phyloP scores from a whole-genome alignment of 352 stramenopile genomes.

The Phytophthora fragariae region DNA sequence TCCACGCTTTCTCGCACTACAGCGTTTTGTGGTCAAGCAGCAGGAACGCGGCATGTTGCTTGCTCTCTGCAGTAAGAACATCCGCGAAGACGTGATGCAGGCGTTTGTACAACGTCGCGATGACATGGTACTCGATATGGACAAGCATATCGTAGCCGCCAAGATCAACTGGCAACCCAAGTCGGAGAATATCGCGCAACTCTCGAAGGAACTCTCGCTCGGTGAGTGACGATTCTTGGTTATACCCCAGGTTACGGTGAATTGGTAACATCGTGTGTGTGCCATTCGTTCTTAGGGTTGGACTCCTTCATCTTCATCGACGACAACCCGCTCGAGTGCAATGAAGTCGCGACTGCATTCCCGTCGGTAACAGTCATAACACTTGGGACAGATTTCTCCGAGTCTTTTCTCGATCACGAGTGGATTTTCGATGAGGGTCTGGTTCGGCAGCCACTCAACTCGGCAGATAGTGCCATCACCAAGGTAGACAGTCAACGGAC shows the following conservation, averaged over 20 bases:
- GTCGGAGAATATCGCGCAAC: slow-evolving; percentile 60
- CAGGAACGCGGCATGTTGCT: slow-evolving; percentile 61
- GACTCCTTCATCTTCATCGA: slow-evolving; percentile 81
- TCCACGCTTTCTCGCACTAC: slow-evolving; percentile 54
- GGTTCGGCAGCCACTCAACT: slow-evolving; percentile 1
- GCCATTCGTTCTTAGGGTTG: slow-evolving; percentile 37
- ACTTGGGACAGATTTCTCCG: slow-evolving; percentile 47
- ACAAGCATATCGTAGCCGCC: slow-evolving; percentile 55
- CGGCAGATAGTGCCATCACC: slow-evolving; percentile 21
- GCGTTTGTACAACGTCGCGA: slow-evolving; percentile 52
- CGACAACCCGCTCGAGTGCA: slow-evolving; percentile 76
- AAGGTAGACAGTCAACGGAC: slow-evolving; percentile 63
- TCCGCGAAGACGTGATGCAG: slow-evolving; percentile 52
- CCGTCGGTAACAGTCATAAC: slow-evolving; percentile 61
- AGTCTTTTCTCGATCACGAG: slow-evolving; percentile 48
- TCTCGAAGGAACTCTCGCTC: slow-evolving; percentile 63
- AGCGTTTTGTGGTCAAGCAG: slow-evolving; percentile 63
- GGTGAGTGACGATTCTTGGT: slow-evolving; percentile 24
- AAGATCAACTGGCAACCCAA: slow-evolving; percentile 74
- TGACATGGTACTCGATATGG: slow-evolving; percentile 61
- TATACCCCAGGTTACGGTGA: not conserved
- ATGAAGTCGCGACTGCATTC: slow-evolving; percentile 57
- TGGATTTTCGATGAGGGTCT: slow-evolving; percentile 60
- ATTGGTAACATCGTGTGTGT: not conserved
- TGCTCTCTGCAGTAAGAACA: slow-evolving; percentile 79